These are phyloP conservation scores for Wickerhamiella pararugosa DNA, from an alignment of 1,139 yeast genomes.

Conservation along the genomic window DNA sequence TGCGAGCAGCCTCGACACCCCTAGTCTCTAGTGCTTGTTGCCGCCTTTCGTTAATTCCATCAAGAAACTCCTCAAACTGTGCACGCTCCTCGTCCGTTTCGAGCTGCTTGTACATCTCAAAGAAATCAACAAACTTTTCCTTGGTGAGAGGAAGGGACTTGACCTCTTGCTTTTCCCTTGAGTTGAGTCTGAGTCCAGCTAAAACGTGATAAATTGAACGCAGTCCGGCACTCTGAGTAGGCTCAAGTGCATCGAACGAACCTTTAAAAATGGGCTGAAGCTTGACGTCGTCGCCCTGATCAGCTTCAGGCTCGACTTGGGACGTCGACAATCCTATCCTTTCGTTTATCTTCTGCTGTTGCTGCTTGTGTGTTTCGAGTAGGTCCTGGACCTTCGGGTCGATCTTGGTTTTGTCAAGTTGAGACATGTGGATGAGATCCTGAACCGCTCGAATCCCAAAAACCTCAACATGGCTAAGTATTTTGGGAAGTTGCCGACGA, in stretches of 20 bases:
- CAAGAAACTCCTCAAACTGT: slow-evolving; percentile 49
- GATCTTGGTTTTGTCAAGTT: slow-evolving; percentile 8
- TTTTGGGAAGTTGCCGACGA: slow-evolving; percentile 21
- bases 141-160: slow-evolving; percentile 19
- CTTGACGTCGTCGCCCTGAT: background rate
- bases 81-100: slow-evolving; percentile 34
- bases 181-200: slow-evolving; percentile 36
- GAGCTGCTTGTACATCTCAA: slow-evolving; percentile 39
- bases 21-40: slow-evolving; percentile 62
- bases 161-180: slow-evolving; percentile 11
- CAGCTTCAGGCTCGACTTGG: slow-evolving; percentile 11
- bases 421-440: slow-evolving; percentile 24
- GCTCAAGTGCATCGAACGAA: slow-evolving; percentile 37
- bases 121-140: slow-evolving; percentile 41
- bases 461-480: slow-evolving; percentile 53
- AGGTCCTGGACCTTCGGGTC: background rate
- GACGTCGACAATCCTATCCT: background rate
- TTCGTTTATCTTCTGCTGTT: background rate
- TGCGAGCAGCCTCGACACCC: slow-evolving; percentile 73
- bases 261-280: slow-evolving; percentile 33
- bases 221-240: slow-evolving; percentile 71
- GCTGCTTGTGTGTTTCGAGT: slow-evolving; percentile 11
- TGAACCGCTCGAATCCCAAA: slow-evolving; percentile 51
- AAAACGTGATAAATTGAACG: slow-evolving; percentile 69
- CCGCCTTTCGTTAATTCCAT: slow-evolving; percentile 55